Evolutionary conservation across 2,329 filamentous ascomycete species (phyloP), one percentile per base, ranked within the genome.

Genomic region (Paecilomyces dactylethromorphus): DNA sequence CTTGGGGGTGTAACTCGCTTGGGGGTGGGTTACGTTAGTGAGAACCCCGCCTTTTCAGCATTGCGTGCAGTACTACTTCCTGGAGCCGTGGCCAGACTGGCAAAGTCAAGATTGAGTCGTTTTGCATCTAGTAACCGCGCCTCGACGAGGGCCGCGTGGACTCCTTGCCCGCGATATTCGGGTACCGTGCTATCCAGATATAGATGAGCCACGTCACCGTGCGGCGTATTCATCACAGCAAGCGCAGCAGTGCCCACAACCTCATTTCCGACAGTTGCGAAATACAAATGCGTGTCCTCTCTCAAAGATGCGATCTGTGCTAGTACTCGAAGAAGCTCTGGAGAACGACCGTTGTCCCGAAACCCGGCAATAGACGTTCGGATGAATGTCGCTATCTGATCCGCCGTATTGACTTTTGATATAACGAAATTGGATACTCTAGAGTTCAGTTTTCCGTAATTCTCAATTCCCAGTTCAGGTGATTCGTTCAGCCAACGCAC

Each of bases 1-100:
- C n/a, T n/a, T n/a, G n/a, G n/a, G n/a, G n/a, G n/a, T n/a, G n/a
- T n/a, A n/a, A n/a, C n/a, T n/a, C n/a, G n/a, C n/a, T n/a, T n/a
- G n/a, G n/a, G n/a, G n/a, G n/a, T n/a, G n/a, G n/a, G n/a, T n/a
- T n/a, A n/a, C n/a, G n/a, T n/a, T n/a, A 58, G 22, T 18, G 22
- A 31, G 49, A 65, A 33, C 15, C 59, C 60, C 39, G 58, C 60
- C 15, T 59, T 53, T 55, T 59, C 62, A 32, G 55, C 56, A 56
- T 64, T 64, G 8, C 59, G 62, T 18, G 56, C 58, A 58, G 60
- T 64, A 1, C 62, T 61, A 24, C 58, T 58, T n/a, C 59, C 59
- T 31, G 60, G 39, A 5, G 56, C 55, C 21, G 61, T 59, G 50
- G 55, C 61, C 6, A 50, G 45, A 26, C 54, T 61, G 24, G 54